phyloP scores from a whole-genome alignment of 1,284 basidiomycete species.

The Tylopilus orsonianus region DNA sequence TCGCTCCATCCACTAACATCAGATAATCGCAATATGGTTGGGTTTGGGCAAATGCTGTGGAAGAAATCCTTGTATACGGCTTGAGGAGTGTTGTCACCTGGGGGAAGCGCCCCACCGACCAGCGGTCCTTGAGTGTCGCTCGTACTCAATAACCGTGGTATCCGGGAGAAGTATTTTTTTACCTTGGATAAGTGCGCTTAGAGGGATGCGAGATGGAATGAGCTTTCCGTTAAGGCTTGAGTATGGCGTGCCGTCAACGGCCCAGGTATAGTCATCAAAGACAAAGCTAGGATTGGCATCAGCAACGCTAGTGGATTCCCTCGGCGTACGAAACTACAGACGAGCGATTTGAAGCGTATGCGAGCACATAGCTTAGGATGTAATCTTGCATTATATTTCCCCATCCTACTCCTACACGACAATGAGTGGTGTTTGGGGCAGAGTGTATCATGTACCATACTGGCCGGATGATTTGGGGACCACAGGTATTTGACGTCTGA shows the following conservation, averaged over 20 bases:
- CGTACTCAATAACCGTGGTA: background rate
- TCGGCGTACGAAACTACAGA: conserved; percentile 20
- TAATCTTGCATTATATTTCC: conserved; percentile 45
- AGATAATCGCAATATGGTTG: conserved; percentile 27
- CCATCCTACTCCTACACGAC: conserved; percentile 35
- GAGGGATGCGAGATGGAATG: conserved; percentile 38
- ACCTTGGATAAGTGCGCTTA: conserved; percentile 29
- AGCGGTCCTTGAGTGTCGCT: conserved; percentile 34
- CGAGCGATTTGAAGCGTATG: conserved; percentile 35
- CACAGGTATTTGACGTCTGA: conserved; percentile 30
- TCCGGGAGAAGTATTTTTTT: background rate
- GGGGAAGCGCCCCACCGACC: conserved; percentile 36
- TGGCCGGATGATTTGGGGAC: conserved; percentile 29
- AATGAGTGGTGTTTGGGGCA: conserved; percentile 2
- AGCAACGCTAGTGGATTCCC: background rate
- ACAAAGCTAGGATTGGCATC: conserved; percentile 32
- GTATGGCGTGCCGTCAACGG: conserved; percentile 26
- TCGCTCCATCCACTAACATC: conserved; percentile 23
- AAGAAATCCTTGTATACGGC: conserved; percentile 38
- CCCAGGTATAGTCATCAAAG: conserved; percentile 41
- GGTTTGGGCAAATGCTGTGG: conserved; percentile 37
- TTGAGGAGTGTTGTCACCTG: conserved; percentile 32
- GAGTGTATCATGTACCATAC: conserved; percentile 5
- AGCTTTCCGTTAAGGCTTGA: conserved; percentile 31
- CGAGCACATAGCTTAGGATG: conserved; percentile 36